phyloP scores from a whole-genome alignment of 495 filamentous ascomycete genomes.

The Talaromyces stipitatus region DNA sequence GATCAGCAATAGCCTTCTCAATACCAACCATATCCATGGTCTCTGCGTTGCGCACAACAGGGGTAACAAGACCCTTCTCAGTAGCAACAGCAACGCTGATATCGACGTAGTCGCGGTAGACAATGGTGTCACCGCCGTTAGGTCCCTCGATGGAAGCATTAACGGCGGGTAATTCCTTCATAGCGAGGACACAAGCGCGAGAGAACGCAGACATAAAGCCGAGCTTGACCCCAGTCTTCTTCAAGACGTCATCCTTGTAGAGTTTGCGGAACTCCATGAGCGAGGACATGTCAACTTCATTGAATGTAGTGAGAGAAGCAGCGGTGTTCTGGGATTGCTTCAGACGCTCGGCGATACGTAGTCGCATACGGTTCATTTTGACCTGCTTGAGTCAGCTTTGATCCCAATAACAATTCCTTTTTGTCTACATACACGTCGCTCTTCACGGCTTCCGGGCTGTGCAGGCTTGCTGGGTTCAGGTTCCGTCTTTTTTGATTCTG shows the following conservation, averaged over 20 bases:
- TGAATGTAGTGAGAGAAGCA: constrained; percentile 95
- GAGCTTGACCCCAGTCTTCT: constrained; percentile 95
- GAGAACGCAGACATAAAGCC: constrained; percentile 99
- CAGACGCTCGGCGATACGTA: constrained; percentile 91
- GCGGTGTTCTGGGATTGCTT: constrained; percentile 99
- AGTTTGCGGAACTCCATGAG: constrained; percentile 94
- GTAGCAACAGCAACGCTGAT: constrained; percentile 97
- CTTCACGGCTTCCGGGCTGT: constrained; percentile 66
- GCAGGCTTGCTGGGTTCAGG: constrained; percentile 20
- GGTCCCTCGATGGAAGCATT: constrained; percentile 97
- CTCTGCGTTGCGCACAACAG: constrained; percentile 92
- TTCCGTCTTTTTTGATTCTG: constrained; percentile 23
- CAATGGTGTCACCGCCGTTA: constrained; percentile 91
- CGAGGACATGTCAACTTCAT: constrained; percentile 98
- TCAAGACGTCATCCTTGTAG: constrained; percentile 93
- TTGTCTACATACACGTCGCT: constrained; percentile 63
- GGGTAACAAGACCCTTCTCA: constrained; percentile 94
- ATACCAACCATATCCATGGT: constrained; percentile 79
- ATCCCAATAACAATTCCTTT: neutral
- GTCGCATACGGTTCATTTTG: constrained; percentile 99
- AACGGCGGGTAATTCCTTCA: constrained; percentile 91
- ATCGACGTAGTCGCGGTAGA: constrained; percentile 96
- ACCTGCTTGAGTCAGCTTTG: constrained; percentile 45
- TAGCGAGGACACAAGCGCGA: constrained; percentile 81
- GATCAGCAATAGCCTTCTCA: constrained; percentile 84